Percentiles rank a stretch among this genome's conserved stretches.
Conservation (phyloP, 495 filamentous ascomycete species). For the Aspergillus hancockii region DNA sequence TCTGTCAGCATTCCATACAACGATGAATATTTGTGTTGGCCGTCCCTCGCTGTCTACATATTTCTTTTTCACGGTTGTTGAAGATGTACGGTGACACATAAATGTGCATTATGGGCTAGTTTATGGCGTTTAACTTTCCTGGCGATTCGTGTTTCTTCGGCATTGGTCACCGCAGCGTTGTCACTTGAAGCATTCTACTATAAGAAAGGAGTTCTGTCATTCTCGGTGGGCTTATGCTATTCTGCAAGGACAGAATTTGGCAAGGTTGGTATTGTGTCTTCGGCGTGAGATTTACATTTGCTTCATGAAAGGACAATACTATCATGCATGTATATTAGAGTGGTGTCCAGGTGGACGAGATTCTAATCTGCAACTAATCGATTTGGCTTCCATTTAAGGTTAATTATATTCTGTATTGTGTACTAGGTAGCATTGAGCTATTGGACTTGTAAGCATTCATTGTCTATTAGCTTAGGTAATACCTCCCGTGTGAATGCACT, state of each 20-base stretch:
- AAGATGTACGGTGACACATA: constrained; percentile 6
- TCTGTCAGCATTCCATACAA: constrained; percentile 6
- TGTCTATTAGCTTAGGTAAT: constrained; percentile 9
- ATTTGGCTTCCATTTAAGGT: background rate
- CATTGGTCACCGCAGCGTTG: constrained; percentile 11
- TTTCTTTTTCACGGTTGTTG: background rate
- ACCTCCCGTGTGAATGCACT: background rate
- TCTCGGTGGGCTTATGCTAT: constrained; percentile 6
- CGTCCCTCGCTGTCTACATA: background rate
- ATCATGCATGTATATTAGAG: background rate
- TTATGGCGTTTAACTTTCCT: constrained; percentile 10
- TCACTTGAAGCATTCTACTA: constrained; percentile 9
- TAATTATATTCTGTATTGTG: no score
- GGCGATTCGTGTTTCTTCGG: constrained; percentile 1
- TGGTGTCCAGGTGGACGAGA: background rate
- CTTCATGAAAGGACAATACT: background rate
- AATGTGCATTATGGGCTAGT: constrained; percentile 6
- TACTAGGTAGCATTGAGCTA: background rate
- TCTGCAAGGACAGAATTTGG: constrained; percentile 8
- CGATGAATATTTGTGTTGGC: constrained; percentile 5
- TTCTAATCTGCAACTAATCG: background rate
- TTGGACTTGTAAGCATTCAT: background rate
- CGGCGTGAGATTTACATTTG: background rate
- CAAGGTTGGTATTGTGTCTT: constrained; percentile 2
- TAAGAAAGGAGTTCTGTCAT: constrained; percentile 10